Percentiles rank a stretch among this genome's conserved stretches.
Evolutionary conservation across 495 filamentous ascomycete species (phyloP).

Genomic region (Hypoxylon crocopeplum): DNA sequence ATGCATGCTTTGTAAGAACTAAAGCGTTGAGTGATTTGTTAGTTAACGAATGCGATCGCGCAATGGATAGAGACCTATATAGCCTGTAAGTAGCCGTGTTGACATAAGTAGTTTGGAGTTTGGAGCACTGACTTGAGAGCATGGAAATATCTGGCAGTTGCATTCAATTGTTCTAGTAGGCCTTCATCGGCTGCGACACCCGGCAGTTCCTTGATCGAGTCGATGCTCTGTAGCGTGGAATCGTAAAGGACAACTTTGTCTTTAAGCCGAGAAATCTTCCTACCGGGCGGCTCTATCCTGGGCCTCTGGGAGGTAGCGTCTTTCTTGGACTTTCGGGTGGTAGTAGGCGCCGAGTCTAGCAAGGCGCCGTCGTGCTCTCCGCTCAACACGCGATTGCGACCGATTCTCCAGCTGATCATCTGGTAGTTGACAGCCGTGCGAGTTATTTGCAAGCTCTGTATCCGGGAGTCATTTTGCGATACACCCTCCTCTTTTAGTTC

Average conservation of each 20-base stretch:
- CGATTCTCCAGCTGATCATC: slow-evolving; percentile 92
- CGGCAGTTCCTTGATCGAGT: slow-evolving; percentile 86
- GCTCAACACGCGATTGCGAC: slow-evolving; percentile 86
- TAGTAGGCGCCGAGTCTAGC: slow-evolving; percentile 55
- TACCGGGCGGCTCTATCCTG: slow-evolving; percentile 65
- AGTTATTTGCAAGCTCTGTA: slow-evolving; percentile 94
- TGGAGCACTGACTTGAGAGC: slow-evolving; percentile 72
- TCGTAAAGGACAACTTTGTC: slow-evolving; percentile 95
- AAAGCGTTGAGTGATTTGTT: slow-evolving; percentile 79
- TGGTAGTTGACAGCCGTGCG: slow-evolving; percentile 91
- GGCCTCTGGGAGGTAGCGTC: slow-evolving; percentile 52
- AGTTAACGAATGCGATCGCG: slow-evolving; percentile 80
- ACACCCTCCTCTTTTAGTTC: slow-evolving; percentile 84
- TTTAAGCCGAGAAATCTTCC: slow-evolving; percentile 78
- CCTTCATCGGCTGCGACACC: slow-evolving; percentile 86
- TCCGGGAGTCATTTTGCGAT: slow-evolving; percentile 79
- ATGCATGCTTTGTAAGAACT: slow-evolving; percentile 77
- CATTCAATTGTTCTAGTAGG: slow-evolving; percentile 77
- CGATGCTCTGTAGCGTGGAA: slow-evolving; percentile 84
- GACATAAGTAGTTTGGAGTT: not conserved
- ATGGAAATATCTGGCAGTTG: slow-evolving; percentile 82
- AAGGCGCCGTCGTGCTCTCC: slow-evolving; percentile 77
- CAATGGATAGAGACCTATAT: slow-evolving; percentile 80
- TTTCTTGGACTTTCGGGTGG: slow-evolving; percentile 53
- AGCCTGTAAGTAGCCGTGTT: not conserved